Percentiles rank a stretch among this genome's conserved stretches.
Conservation (phyloP, 768 basidiomycete genomes). For the Leccinum rimulosum region DNA sequence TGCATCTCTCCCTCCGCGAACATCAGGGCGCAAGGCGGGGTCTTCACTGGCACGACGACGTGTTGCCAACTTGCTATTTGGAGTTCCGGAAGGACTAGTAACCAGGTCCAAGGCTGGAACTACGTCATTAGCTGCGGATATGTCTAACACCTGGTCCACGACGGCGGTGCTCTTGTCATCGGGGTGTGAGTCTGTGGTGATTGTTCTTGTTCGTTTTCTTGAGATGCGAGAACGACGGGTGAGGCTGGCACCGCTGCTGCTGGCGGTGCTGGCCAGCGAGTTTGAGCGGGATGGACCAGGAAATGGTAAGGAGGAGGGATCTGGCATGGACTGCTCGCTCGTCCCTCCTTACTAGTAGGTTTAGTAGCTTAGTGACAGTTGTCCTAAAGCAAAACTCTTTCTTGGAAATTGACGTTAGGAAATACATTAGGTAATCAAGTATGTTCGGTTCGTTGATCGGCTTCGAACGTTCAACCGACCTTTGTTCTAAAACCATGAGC, state of each 20-base stretch:
- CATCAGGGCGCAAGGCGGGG: conserved; percentile 10
- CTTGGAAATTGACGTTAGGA: conserved; percentile 19
- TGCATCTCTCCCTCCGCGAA: conserved; percentile 7
- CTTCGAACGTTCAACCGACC: background rate
- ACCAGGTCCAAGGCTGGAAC: conserved; percentile 5
- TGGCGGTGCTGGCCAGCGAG: conserved; percentile 39
- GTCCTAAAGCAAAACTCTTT: conserved; percentile 21
- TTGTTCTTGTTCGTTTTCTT: conserved; percentile 53
- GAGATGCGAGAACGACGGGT: conserved; percentile 47
- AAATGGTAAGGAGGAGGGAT: conserved; percentile 26
- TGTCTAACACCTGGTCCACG: conserved; percentile 27
- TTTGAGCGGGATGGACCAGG: conserved; percentile 35
- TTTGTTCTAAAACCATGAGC: background rate
- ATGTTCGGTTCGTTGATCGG: conserved; percentile 15
- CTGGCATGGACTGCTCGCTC: conserved; percentile 30
- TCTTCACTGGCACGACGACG: conserved; percentile 13
- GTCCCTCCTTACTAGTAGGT: conserved; percentile 17
- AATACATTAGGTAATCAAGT: conserved; percentile 28
- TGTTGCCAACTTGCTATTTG: conserved; percentile 10
- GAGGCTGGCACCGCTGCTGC: conserved; percentile 49
- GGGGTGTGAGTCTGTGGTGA: conserved; percentile 34
- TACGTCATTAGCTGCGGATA: conserved; percentile 24
- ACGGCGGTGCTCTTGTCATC: conserved; percentile 17
- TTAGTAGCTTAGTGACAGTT: background rate
- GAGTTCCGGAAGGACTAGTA: conserved; percentile 11